Conservation (phyloP, 306 rosid species). For the Vigna unguiculata region DNA sequence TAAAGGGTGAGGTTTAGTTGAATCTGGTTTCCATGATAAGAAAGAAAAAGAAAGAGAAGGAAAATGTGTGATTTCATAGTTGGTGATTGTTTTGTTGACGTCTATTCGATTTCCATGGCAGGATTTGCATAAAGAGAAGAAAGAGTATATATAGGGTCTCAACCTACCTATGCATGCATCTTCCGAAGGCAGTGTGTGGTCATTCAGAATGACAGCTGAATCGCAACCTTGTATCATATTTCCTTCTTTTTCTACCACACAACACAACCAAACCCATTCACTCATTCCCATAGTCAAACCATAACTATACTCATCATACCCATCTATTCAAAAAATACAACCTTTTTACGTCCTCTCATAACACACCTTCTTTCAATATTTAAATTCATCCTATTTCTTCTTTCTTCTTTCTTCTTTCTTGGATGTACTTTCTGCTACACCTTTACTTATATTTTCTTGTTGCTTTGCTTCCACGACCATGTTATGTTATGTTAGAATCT, state of each 20-base stretch:
- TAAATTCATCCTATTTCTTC: background rate
- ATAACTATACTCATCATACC: background rate
- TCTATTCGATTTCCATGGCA: slow-evolving; percentile 35
- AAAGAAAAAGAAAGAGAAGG: background rate
- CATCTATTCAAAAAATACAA: background rate
- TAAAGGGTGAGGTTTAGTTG: background rate
- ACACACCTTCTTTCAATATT: background rate
- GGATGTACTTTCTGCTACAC: too few species aligned
- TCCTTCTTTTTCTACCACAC: slow-evolving; percentile 22
- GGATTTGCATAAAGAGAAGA: slow-evolving; percentile 7
- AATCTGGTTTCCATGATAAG: background rate
- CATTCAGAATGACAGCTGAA: slow-evolving; percentile 57
- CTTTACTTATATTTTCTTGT: background rate
- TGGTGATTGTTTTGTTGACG: slow-evolving; percentile 32
- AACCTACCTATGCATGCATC: slow-evolving; percentile 50
- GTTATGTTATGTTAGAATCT: background rate
- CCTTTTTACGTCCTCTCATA: too few species aligned
- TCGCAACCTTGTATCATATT: slow-evolving; percentile 46
- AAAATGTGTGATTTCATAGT: slow-evolving; percentile 20
- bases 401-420: too few species aligned
- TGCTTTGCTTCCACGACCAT: background rate
- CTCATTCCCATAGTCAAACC: slow-evolving; percentile 36
- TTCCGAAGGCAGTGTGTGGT: slow-evolving; percentile 47
- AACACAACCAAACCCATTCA: slow-evolving; percentile 21
- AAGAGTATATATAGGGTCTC: slow-evolving; percentile 28